Evolutionary conservation across 2,329 filamentous ascomycete genomes (phyloP).

Genomic region (Chalaropsis thielavioides): DNA sequence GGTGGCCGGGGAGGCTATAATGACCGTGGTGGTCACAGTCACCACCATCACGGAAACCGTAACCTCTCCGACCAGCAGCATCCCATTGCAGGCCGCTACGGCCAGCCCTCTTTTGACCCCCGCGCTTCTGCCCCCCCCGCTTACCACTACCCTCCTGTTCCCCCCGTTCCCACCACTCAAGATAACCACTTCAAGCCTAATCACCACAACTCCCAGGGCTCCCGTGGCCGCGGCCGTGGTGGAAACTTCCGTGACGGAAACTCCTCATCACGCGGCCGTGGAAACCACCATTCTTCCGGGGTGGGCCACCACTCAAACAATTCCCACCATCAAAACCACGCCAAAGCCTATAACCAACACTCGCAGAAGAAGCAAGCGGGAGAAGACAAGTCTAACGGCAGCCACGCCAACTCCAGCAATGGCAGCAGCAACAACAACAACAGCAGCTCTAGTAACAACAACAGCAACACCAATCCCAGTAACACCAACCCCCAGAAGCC

Average conservation of each 20-base stretch:
- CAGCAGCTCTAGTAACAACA: conserved; percentile 20
- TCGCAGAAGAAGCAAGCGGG: conserved; percentile 15
- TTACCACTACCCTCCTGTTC: conserved; percentile 29
- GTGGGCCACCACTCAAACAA: conserved; percentile 25
- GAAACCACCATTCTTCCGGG: conserved; percentile 35
- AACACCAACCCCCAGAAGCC: conserved; percentile 22
- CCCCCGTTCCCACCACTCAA: conserved; percentile 22
- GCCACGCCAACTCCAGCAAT: conserved; percentile 20
- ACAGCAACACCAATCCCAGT: conserved; percentile 12
- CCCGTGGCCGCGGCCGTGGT: conserved; percentile 26
- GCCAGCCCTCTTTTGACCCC: conserved; percentile 14
- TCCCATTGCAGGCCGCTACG: conserved; percentile 11
- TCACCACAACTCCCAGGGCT: conserved; percentile 20
- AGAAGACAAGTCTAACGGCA: conserved; percentile 14
- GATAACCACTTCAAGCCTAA: conserved; percentile 23
- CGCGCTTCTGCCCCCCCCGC: conserved; percentile 20
- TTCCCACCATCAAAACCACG: conserved; percentile 24
- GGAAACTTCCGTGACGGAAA: conserved; percentile 26
- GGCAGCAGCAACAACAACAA: conserved; percentile 23
- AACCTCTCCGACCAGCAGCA: conserved; percentile 15
- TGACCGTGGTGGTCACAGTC: conserved; percentile 29
- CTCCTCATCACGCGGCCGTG: conserved; percentile 28
- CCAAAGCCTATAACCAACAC: conserved; percentile 21
- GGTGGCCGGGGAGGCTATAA: conserved; percentile 31
- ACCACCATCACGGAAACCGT: background rate